These are phyloP conservation scores for Cucumis hystrix DNA, from an alignment of 306 rosid genomes.

Conservation along the genomic window DNA sequence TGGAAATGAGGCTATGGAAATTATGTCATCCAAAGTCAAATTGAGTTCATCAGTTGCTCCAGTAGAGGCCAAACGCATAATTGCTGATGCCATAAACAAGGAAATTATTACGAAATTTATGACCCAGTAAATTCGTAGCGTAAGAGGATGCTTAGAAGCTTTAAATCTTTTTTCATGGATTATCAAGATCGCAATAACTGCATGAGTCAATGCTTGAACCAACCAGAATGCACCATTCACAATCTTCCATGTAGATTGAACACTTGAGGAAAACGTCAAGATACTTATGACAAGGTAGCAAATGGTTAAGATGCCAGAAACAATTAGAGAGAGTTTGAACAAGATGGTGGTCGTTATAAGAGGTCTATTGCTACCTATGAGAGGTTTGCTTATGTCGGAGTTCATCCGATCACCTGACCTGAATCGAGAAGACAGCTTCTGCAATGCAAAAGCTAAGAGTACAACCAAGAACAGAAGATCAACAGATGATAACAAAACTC, in stretches of 20 bases:
- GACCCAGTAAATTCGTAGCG: constrained; percentile 68
- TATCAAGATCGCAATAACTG: constrained; percentile 31
- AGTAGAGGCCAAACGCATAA: constrained; percentile 36
- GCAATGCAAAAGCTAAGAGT: constrained; percentile 31
- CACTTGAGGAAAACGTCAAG: constrained; percentile 20
- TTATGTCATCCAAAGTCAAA: constrained; percentile 46
- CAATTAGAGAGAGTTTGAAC: constrained; percentile 46
- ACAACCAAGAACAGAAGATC: constrained; percentile 35
- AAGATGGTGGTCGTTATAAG: constrained; percentile 23
- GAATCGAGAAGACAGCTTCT: constrained; percentile 39
- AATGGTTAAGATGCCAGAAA: constrained; percentile 29
- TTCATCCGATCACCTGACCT: constrained; percentile 14
- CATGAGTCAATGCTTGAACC: constrained; percentile 51
- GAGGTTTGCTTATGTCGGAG: constrained; percentile 43
- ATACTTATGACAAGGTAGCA: constrained; percentile 33
- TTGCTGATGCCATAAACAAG: constrained; percentile 50
- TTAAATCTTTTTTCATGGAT: constrained; percentile 52
- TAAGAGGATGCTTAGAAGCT: constrained; percentile 50
- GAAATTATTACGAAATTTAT: constrained; percentile 24
- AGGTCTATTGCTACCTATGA: constrained; percentile 19
- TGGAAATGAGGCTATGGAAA: constrained; percentile 48
- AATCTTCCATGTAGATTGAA: constrained; percentile 32
- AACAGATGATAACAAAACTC: constrained; percentile 45
- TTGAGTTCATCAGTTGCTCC: constrained; percentile 13
- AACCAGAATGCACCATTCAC: constrained; percentile 59